Evolutionary conservation across 371 early-diverging fungal genomes (phyloP), one percentile per base, ranked within the genome.

Genomic region (Circinella umbellata): DNA sequence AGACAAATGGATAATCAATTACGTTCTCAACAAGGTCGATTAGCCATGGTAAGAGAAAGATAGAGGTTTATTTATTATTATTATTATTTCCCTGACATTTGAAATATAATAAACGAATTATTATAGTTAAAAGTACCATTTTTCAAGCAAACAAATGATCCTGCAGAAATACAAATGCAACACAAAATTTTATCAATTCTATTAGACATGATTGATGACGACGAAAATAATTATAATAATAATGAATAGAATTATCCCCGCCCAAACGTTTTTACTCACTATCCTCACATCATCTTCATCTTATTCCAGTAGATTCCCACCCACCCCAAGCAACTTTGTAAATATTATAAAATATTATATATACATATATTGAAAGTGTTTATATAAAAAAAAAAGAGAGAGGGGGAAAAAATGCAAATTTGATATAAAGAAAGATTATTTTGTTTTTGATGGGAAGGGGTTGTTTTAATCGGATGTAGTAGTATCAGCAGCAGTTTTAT

Each of bases 141-240:
- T 39, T 83, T 83, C 67, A 79, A 75, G 38, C 68, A 70, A 53
- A 73, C 79, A 4, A 51, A 69, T 17, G 69, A 78, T 59, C 71
- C 70, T 37, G 64, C 61, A 15, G 76, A 79, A 9, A 68, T 79
- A 4, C 74, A 76, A 39, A 65, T 80, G 64, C 83, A 80, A 42
- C 76, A 76, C 66, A 80, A 80, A 59, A 68, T 83, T 35, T 61
- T 83, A 46, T 73, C 74, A 53, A 78, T 83, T 4, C 64, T 83
- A 59, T 76, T 73, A 57, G 80, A 82, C 34, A 82, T 82, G 79
- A 68, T 81, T 38, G 68, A 76, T 69, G 67, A 70, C 34, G 51
- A 68, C 27, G 27, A 27, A 27, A 27, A 27, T 27, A 27, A 27
- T 27, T 1, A 27, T 27, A 27, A 27, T 27, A 27, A 27, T 27